These are phyloP conservation scores for Daldinia vernicosa DNA, from an alignment of 495 filamentous ascomycete species.

Conservation along the genomic window DNA sequence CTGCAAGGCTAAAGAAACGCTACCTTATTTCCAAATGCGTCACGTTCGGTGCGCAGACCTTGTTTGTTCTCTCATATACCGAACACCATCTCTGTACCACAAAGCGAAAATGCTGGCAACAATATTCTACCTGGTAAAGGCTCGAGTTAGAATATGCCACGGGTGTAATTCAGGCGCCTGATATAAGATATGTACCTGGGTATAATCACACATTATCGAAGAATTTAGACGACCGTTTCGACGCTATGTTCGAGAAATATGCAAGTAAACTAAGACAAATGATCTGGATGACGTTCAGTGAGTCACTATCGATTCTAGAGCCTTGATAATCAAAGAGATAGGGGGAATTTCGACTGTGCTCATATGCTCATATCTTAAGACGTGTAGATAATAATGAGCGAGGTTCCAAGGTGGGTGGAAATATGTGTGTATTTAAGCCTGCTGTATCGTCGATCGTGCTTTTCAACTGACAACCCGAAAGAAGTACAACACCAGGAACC, in stretches of 20 bases:
- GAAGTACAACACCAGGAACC: conserved; percentile 41
- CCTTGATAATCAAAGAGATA: background rate
- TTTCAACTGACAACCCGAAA: conserved; percentile 28
- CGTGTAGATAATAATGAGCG: conserved; percentile 9
- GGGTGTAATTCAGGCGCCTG: background rate
- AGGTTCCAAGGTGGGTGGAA: conserved; percentile 33
- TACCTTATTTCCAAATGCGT: conserved; percentile 49
- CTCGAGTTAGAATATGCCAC: background rate
- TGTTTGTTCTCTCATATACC: conserved; percentile 46
- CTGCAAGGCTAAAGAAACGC: conserved; percentile 24
- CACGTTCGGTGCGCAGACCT: conserved; percentile 45
- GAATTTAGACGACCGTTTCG: background rate
- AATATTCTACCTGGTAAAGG: conserved; percentile 44
- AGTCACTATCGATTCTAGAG: background rate
- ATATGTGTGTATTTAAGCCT: conserved; percentile 41
- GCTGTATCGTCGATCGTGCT: conserved; percentile 39
- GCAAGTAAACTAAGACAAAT: conserved; percentile 11
- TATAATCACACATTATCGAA: conserved; percentile 46
- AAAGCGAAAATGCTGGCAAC: conserved; percentile 46
- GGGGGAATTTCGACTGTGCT: background rate
- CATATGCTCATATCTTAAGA: conserved; percentile 15
- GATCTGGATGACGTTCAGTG: background rate
- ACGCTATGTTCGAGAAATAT: background rate
- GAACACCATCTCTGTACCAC: conserved; percentile 48
- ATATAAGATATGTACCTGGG: conserved; percentile 38